Evolutionary conservation across 2,329 filamentous ascomycete genomes (phyloP).

Genomic region (Septoria petroselini): DNA sequence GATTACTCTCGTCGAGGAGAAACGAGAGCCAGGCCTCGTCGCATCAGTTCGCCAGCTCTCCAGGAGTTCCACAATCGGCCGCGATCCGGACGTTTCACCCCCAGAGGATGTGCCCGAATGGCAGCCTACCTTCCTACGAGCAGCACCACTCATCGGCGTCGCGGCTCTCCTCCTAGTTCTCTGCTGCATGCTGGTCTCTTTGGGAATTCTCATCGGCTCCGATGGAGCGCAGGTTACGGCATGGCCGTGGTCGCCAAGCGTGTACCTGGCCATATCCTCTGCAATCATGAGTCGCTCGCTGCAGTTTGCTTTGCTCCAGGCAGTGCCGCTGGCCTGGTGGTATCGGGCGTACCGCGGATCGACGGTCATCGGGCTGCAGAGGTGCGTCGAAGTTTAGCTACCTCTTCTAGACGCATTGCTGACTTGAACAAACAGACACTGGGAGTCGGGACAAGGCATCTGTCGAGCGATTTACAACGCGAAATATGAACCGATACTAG

Average conservation of each 20-base stretch:
- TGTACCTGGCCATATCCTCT: slow-evolving; percentile 21
- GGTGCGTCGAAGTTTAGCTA: neutral
- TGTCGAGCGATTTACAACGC: slow-evolving; percentile 7
- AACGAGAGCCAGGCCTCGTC: neutral
- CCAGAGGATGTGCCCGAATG: slow-evolving; percentile 4
- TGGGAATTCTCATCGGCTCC: slow-evolving; percentile 20
- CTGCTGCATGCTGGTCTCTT: slow-evolving; percentile 18
- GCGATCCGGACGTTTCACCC: neutral
- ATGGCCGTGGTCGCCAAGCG: slow-evolving; percentile 20
- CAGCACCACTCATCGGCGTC: slow-evolving; percentile 13
- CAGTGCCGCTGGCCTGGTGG: slow-evolving; percentile 17
- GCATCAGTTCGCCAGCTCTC: neutral
- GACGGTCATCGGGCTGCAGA: slow-evolving; percentile 11
- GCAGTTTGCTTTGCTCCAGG: slow-evolving; percentile 13
- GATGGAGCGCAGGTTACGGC: slow-evolving; percentile 7
- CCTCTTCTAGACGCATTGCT: neutral
- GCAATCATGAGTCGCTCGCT: slow-evolving; percentile 14
- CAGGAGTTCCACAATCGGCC: neutral
- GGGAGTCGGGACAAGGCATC: slow-evolving; percentile 15
- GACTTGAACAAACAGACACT: slow-evolving; percentile 1
- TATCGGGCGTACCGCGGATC: slow-evolving; percentile 15
- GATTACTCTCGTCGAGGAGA: too few species aligned
- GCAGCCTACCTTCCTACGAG: slow-evolving; percentile 10
- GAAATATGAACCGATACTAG: slow-evolving; percentile 7
- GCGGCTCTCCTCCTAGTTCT: slow-evolving; percentile 10